These are phyloP conservation scores for Aspergillus brunneoviolaceus DNA, from an alignment of 2,329 filamentous ascomycete genomes.

Conservation along the genomic window DNA sequence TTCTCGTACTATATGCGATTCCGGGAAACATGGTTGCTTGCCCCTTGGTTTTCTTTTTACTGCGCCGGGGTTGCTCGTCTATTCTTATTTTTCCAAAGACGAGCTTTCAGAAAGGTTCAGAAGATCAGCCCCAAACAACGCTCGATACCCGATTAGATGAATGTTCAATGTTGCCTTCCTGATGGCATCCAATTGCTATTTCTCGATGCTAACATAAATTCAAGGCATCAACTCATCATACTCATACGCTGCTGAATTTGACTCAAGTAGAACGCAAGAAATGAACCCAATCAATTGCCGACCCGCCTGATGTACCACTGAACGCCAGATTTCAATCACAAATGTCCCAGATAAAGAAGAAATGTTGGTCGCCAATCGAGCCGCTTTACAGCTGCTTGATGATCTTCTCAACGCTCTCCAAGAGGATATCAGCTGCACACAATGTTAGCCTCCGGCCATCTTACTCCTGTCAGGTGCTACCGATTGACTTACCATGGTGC, in stretches of 20 bases:
- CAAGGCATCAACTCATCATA: background rate
- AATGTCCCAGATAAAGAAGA: conserved; percentile 10
- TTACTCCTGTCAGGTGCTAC: background rate
- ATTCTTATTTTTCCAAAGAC: background rate
- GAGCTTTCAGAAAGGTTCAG: background rate
- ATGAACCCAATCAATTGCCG: background rate
- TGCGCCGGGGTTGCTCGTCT: background rate
- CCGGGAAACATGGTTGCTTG: background rate
- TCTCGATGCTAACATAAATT: background rate
- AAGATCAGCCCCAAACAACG: background rate
- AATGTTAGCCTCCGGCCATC: conserved; percentile 16
- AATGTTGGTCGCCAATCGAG: conserved; percentile 2
- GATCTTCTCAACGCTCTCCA: conserved; percentile 76
- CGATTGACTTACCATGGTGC: conserved; percentile 62
- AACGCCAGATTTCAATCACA: conserved; percentile 15
- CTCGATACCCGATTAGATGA: conserved; percentile 4
- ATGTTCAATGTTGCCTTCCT: background rate
- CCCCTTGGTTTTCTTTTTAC: background rate
- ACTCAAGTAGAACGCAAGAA: background rate
- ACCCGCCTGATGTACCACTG: conserved; percentile 14
- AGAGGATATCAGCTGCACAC: conserved; percentile 65
- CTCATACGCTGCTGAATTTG: background rate
- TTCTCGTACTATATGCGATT: background rate
- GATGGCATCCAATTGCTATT: background rate
- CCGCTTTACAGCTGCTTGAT: conserved; percentile 48